Base-by-base conservation (phyloP, 169 alveolate species). In the Plasmodium gonderi region DNA sequence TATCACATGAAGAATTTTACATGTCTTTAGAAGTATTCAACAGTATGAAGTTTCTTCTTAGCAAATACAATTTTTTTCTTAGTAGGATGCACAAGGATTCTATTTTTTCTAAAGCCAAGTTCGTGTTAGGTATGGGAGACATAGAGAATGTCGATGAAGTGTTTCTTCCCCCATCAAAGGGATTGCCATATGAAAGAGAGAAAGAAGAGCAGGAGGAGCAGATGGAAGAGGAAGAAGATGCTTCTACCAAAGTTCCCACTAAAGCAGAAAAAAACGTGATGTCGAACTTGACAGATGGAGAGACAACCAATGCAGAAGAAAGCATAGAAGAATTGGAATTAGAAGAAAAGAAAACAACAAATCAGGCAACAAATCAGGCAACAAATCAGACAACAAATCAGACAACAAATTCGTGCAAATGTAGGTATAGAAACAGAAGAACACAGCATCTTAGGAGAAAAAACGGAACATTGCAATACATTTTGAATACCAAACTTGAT, bases 101-200 rank as follows among this genome's bases (percentile, higher is more conserved):
- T 0, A 85, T 85, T 38, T 85, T 85, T 40, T 74, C 92, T 17
- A 85, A 85, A 26, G 54, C 83, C 1, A 85, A 75, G 29, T 85
- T 85, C 65, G 92, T 85, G 9, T 65, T 85, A 11, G 92, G 92
- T 26, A 74, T 85, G 85, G 92, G 92, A 4, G 92, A 85, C 20
- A 85, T 85, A 6, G 44, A 26, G 33, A 45, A 40, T 11, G 51
- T 85, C 17, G 31, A 75, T 3, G 40, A 65, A 20, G 54, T 75
- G 1, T 85, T 85, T 33, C 47, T 85, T 1, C 54, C 36, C 14
- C 54, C 36, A 49, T 11, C 36, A 33, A 9, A 26, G 17, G 64
- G 12, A n/a, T 2, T 17, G 67, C 40, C 9, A 74, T 17, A 3
- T 26, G 20, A 20, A 9, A 33, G 29, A 1, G 51, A 0, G 26